Evolutionary conservation across 2,329 filamentous ascomycete species (phyloP), one percentile per base, ranked within the genome.

Genomic region (Phaeomoniella chlamydospora): DNA sequence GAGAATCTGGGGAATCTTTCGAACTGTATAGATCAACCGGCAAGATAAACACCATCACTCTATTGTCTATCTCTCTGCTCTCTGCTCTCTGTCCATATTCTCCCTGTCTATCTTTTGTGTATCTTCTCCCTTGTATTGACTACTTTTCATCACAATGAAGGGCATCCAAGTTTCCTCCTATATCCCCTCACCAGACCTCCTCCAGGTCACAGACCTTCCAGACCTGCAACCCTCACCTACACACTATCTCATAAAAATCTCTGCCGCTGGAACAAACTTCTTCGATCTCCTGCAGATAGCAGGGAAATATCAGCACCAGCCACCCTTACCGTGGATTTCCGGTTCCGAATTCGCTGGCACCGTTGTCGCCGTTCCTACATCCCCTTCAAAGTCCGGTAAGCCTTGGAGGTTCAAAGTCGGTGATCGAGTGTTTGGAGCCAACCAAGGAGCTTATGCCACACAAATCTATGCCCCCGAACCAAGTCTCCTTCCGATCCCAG

Each of bases 221-320:
- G 82, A 86, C 37, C 87, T 85, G 1, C 61, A 63, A 1, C 83
- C 86, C 2, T 66, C 68, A 5, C 59, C 74, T 18, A 65, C 81
- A 51, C 75, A 94, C 61, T 96, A 94, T 56, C 68, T 92, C 43
- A 81, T 96, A 54, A 72, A 77, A 51, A 81, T 96, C 49, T 82
- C 85, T 58, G 84, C 88, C 33, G 72, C 81, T 1, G 88, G 85
- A 14, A 83, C 84, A 50, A 96, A 96, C 64, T 96, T 96, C 71
- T 96, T 94, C 65, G 88, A 96, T 56, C 80, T 94, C 39, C 74
- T 96, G 37, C 88, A 96, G 54, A 85, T 94, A 52, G 80, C 85
- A 52, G 88, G 88, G 38, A 93, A 92, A 72, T 96, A 96, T 61
- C 88, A 96, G 54, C 72, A 84, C 54, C 87, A 94, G 50, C 86